These are phyloP conservation scores for carrot (Daucus carota) DNA, from an alignment of 129 eudicot species.

Conservation along the genomic window DH1_v3.0 NC_030383.2:4223001-4223500, in stretches of 20 bases:
- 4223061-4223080: no score
- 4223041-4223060: no score
- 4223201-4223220: not conserved
- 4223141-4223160: not conserved
- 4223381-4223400: not conserved
- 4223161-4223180: not conserved
- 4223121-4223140: not conserved
- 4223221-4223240: not conserved
- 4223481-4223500: not conserved
- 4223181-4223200: not conserved
- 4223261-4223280: not conserved
- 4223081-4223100: not conserved
- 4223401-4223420: not conserved
- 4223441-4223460: no score
- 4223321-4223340: not conserved
- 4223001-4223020: no score
- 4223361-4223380: not conserved
- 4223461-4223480: no score
- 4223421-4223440: not conserved
- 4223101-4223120: not conserved
- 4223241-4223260: not conserved
- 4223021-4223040: no score
- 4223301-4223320: not conserved
- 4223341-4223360: not conserved
- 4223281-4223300: not conserved